Base-by-base conservation (phyloP, 2,329 filamentous ascomycete genomes). In the Talaromyces funiculosus region DNA sequence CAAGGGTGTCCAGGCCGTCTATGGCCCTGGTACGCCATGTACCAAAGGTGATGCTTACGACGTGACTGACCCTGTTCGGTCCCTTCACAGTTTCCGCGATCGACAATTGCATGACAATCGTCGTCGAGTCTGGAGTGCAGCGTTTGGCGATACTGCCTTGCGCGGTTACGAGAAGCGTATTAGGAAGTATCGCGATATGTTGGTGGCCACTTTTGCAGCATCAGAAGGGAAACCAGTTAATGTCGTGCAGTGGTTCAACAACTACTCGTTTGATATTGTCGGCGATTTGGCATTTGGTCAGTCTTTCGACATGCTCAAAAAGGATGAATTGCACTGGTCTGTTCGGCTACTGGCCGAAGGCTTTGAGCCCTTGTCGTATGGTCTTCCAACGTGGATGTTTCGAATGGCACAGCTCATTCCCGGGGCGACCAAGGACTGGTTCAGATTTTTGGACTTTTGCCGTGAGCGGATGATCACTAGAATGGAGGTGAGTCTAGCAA, bases 201-300 rank as follows among this genome's bases (percentile, higher is more conserved):
- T 79, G 6, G 60, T 75, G 1, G 43, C 65, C 3, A 67, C 70
- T 5, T 61, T 80, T 12, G 56, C 59, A 0, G 67, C 57, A 64
- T 70, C 58, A 54, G 68, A 59, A 64, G 70, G 1, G 7, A 63
- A 20, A 65, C 67, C 53, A 64, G 62, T 81, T 9, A 69, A 78
- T 51, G 67, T 78, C 33, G 66, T 71, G 1, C 71, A 75, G 51
- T 77, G 72, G 65, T 75, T 78, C 62, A 74, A 72, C 26, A 71
- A 75, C 35, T 80, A 75, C 65, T 72, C 67, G 20, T 80, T 78
- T 65, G 78, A 80, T 64, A 70, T 78, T 24, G 79, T 80, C 74
- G 75, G 77, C 4, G 71, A 72, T 8, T 66, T 81, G 33, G 75
- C 76, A 0, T 80, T 80, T 64, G 77, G 75, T 4, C 69, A 73